phyloP scores from a whole-genome alignment of 192 early-diverging fungal genomes.

The Kickxella alabastrina region DNA sequence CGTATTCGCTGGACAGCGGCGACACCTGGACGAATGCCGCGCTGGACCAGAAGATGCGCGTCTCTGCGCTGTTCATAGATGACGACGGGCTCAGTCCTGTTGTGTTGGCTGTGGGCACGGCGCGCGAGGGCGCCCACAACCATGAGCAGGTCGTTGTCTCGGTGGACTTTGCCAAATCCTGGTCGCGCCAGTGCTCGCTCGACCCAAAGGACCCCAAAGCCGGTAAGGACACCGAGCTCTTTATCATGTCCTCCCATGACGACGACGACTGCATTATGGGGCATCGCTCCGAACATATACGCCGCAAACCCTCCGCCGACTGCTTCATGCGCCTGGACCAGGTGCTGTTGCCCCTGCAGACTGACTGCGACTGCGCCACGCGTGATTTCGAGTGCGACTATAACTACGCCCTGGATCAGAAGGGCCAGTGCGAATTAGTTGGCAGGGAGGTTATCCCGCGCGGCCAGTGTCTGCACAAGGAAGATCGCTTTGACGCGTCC shows the following conservation, averaged over 20 bases:
- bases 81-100: slow-evolving; percentile 71
- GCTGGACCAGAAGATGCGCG: slow-evolving; percentile 53
- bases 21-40: slow-evolving; percentile 59
- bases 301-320: slow-evolving; percentile 69
- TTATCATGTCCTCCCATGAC: slow-evolving; percentile 29
- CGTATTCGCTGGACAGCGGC: slow-evolving; percentile 78
- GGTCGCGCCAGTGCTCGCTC: slow-evolving; percentile 62
- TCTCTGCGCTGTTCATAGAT: slow-evolving; percentile 71
- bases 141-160: slow-evolving; percentile 55
- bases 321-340: slow-evolving; percentile 73
- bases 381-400: slow-evolving; percentile 95
- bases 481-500: slow-evolving; percentile 65
- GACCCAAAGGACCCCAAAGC: slow-evolving; percentile 55
- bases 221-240: slow-evolving; percentile 29
- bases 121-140: slow-evolving; percentile 16
- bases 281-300: slow-evolving; percentile 61
- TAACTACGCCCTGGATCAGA: slow-evolving; percentile 59
- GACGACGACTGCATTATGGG: slow-evolving; percentile 84
- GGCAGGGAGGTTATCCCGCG: slow-evolving; percentile 57
- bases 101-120: slow-evolving; percentile 61
- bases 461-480: slow-evolving; percentile 59
- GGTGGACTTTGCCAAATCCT: slow-evolving; percentile 65
- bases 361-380: slow-evolving; percentile 69
- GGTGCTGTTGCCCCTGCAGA: slow-evolving; percentile 54
- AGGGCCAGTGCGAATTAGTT: slow-evolving; percentile 59